These are phyloP conservation scores for Russula sp. DNA, from an alignment of 768 basidiomycete species.

Conservation along the genomic window DNA sequence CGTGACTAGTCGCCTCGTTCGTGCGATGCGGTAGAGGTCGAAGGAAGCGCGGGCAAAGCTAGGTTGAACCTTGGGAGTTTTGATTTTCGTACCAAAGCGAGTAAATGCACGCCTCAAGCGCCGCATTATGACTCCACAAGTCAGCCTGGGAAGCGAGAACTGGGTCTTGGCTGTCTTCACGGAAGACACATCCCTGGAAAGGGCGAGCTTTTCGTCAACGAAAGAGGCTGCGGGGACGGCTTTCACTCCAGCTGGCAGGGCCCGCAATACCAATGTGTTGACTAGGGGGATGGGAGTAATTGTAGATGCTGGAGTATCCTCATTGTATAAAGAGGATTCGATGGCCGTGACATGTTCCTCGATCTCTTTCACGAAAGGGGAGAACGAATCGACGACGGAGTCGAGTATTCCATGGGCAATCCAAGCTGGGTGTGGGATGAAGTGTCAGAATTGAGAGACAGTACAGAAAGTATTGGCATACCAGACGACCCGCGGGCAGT, in stretches of 20 bases:
- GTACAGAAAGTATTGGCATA: constrained; percentile 27
- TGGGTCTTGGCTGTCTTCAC: constrained; percentile 11
- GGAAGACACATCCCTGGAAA: constrained; percentile 10
- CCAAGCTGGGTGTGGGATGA: constrained; percentile 54
- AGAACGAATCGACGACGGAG: constrained; percentile 91
- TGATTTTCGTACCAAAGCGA: constrained; percentile 2
- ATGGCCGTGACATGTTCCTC: constrained; percentile 42
- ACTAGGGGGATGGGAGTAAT: neutral
- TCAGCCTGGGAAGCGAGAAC: constrained; percentile 25
- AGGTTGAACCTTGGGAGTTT: neutral
- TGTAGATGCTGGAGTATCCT: constrained; percentile 8
- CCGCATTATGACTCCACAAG: constrained; percentile 30
- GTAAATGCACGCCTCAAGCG: constrained; percentile 31
- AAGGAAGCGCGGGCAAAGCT: constrained; percentile 31
- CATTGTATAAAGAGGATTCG: constrained; percentile 57
- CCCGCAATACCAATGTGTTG: neutral
- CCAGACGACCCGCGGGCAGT: constrained; percentile 66
- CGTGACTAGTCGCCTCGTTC: constrained; percentile 70
- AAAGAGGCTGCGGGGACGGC: neutral
- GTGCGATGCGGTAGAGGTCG: constrained; percentile 71
- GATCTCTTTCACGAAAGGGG: constrained; percentile 74
- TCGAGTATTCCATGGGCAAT: constrained; percentile 90
- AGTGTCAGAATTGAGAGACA: neutral
- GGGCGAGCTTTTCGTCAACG: constrained; percentile 5
- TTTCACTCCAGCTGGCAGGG: neutral